Evolutionary conservation across 129 eudicot species (phyloP).

Genomic region (Logfia minima): DNA sequence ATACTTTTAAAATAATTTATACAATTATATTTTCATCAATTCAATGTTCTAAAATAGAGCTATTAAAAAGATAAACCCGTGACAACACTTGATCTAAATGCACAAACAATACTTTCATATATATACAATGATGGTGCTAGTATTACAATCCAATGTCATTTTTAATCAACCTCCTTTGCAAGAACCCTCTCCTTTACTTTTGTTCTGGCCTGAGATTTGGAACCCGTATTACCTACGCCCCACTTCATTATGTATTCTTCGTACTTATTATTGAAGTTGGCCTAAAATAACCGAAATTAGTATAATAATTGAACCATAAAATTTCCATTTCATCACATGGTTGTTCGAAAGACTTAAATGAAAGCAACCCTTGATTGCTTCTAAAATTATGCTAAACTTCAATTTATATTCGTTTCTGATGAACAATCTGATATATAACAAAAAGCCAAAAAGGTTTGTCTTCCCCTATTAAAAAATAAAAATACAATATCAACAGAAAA

Average conservation of each 20-base stretch:
- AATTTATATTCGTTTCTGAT: slow-evolving; percentile 81
- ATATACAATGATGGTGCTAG: too few relatives aligned
- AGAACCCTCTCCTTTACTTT: slow-evolving; percentile 77
- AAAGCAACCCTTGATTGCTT: slow-evolving; percentile 68
- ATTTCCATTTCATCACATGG: neutral
- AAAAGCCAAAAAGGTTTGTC: slow-evolving; percentile 1
- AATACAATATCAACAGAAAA: neutral
- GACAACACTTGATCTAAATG: too few relatives aligned
- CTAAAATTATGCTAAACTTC: slow-evolving; percentile 82
- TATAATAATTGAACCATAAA: neutral
- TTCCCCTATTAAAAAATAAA: neutral
- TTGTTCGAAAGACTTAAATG: neutral
- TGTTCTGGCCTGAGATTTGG: slow-evolving; percentile 78
- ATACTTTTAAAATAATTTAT: too few relatives aligned
- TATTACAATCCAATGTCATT: too few relatives aligned
- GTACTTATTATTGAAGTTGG: slow-evolving; percentile 78
- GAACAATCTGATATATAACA: slow-evolving; percentile 58
- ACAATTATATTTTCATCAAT: too few relatives aligned
- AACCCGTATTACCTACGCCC: slow-evolving; percentile 90
- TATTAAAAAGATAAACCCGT: too few relatives aligned
- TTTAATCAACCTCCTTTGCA: slow-evolving; percentile 65
- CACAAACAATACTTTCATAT: too few relatives aligned
- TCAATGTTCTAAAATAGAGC: too few relatives aligned
- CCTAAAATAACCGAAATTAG: slow-evolving; percentile 34
- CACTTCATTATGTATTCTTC: slow-evolving; percentile 82